phyloP scores from a whole-genome alignment of 2,329 filamentous ascomycete species.

The Colletotrichum incanum region DNA sequence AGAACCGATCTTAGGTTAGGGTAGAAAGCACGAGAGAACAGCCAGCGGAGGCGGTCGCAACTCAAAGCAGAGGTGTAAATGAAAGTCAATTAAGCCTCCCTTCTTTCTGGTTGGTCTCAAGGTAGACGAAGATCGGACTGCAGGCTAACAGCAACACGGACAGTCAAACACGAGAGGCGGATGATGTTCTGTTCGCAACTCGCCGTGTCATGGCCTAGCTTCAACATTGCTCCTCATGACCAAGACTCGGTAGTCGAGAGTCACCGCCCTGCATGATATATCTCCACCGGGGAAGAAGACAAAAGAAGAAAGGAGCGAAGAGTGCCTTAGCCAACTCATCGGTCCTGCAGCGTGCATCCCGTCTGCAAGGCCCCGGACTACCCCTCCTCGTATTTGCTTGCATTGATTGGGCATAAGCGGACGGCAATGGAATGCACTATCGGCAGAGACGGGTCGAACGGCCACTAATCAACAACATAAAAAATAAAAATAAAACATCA shows the following conservation, averaged over 20 bases:
- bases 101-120: constrained; percentile 2
- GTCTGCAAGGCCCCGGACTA: constrained; percentile 8
- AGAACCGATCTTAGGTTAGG: not conserved
- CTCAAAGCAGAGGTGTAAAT: not conserved
- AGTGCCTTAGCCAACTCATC: not conserved
- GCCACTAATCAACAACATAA: not conserved
- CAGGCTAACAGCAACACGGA: not conserved
- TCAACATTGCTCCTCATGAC: not conserved
- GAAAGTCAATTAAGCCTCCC: not conserved
- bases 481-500: too few species aligned
- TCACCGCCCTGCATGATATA: not conserved
- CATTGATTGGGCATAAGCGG: constrained; percentile 23
- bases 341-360: constrained; percentile 9
- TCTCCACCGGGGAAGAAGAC: not conserved
- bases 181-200: constrained; percentile 9
- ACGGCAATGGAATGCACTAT: not conserved
- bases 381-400: not conserved
- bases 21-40: not conserved
- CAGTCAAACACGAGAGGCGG: not conserved
- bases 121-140: not conserved
- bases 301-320: not conserved
- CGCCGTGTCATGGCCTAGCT: constrained; percentile 7
- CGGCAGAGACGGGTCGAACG: constrained; percentile 11
- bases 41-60: not conserved
- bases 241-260: not conserved